These are phyloP conservation scores for Mortierella claussenii DNA, from an alignment of 192 early-diverging fungal genomes.

Conservation along the genomic window DNA sequence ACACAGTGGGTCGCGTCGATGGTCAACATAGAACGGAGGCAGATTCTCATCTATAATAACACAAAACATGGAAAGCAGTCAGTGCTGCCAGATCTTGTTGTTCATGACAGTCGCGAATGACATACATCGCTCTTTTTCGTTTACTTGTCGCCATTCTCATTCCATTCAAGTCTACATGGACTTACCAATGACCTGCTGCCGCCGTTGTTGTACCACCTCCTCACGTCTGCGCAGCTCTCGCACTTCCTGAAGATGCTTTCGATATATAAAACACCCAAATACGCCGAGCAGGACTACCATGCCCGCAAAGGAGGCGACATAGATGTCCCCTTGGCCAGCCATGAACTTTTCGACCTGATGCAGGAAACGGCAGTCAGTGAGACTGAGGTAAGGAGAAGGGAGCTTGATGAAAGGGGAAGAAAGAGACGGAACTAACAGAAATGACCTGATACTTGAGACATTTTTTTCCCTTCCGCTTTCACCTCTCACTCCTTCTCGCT, in stretches of 20 bases:
- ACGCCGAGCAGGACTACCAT: not conserved
- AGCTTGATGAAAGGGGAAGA: not conserved
- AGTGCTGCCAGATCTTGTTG: not conserved
- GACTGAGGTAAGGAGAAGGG: not conserved
- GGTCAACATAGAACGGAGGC: not conserved
- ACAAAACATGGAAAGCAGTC: not conserved
- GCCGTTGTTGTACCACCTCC: not conserved
- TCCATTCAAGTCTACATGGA: not conserved
- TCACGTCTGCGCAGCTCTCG: not conserved
- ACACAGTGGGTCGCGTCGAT: not conserved
- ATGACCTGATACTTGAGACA: not conserved
- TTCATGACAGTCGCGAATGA: no score
- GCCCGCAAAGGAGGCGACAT: not conserved
- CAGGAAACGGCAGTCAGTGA: not conserved
- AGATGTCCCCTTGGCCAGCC: not conserved
- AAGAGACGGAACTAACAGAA: not conserved
- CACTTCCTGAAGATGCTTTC: not conserved
- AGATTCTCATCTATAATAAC: not conserved
- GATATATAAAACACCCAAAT: not conserved
- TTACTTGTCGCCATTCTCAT: not conserved
- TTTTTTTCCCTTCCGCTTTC: not conserved
- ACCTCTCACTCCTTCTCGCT: not conserved
- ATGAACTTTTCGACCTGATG: no score
- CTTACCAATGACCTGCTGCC: constrained; percentile 1
- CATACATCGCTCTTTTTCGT: not conserved